A percentile compares a stretch with the other conserved stretches of the same genome.
phyloP scores from a whole-genome alignment of 805 yeast species.

The Candida gorgasii region DNA sequence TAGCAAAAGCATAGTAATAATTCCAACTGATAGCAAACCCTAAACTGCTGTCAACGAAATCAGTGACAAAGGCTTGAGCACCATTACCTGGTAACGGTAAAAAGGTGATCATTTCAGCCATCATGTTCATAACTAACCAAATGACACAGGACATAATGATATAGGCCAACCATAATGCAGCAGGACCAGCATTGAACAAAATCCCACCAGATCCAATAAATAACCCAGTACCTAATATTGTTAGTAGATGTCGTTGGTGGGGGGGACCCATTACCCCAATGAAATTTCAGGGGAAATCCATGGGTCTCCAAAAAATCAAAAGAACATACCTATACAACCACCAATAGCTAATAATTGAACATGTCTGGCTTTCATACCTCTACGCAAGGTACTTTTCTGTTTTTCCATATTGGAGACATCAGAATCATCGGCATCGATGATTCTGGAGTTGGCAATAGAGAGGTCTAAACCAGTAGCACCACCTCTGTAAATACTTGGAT shows the following conservation, averaged over 20 bases:
- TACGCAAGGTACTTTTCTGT: conserved; percentile 27
- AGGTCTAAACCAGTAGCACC: conserved; percentile 26
- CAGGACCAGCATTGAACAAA: conserved; percentile 63
- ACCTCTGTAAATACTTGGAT: conserved; percentile 26
- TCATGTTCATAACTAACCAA: conserved; percentile 32
- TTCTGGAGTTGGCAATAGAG: conserved; percentile 28
- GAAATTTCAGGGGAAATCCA: too few species aligned
- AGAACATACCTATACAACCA: conserved; percentile 37
- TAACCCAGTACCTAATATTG: conserved; percentile 64
- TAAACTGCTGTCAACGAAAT: conserved; percentile 28
- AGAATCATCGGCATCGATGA: conserved; percentile 22
- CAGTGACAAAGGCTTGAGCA: conserved; percentile 30
- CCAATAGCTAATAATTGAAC: conserved; percentile 79
- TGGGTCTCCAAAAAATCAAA: too few species aligned
- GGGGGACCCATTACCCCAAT: too few species aligned
- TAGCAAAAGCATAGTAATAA: conserved; percentile 35
- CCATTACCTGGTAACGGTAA: conserved; percentile 38
- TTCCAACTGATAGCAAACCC: conserved; percentile 38
- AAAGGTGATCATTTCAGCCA: conserved; percentile 36
- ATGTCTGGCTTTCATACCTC: conserved; percentile 48
- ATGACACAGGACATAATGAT: conserved; percentile 48
- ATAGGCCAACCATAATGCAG: too few species aligned
- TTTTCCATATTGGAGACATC: conserved; percentile 16
- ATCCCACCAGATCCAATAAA: conserved; percentile 67
- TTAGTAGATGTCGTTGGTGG: background rate